Conservation (phyloP, 768 basidiomycete genomes). For the Leucosporidium creatinivorum region DNA sequence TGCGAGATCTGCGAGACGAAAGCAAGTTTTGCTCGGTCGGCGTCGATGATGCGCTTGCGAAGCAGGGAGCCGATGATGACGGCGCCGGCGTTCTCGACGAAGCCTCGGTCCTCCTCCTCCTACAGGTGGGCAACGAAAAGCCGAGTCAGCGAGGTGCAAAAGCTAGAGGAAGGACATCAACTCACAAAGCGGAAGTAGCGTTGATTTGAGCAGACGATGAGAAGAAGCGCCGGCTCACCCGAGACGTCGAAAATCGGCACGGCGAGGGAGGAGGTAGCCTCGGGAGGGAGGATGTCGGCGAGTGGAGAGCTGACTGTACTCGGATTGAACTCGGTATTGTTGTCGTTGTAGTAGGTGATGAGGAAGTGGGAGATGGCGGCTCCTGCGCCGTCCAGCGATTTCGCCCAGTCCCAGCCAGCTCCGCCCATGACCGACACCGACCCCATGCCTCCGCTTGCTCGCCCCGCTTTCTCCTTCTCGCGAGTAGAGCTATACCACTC, state of each 20-base stretch:
- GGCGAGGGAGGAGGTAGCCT: not conserved
- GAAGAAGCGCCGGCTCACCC: conserved; percentile 12
- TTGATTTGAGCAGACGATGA: conserved; percentile 25
- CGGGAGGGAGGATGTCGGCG: not conserved
- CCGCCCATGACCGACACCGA: not conserved
- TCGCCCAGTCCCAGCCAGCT: not conserved
- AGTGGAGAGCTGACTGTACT: not conserved
- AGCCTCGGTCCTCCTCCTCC: conserved; percentile 17
- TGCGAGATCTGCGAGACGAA: conserved; percentile 39
- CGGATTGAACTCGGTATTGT: not conserved
- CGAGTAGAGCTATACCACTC: not conserved
- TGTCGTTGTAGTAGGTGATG: not conserved
- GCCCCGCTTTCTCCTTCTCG: not conserved
- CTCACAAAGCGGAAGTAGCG: conserved; percentile 17
- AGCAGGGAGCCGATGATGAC: conserved; percentile 30
- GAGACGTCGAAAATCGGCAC: conserved; percentile 20
- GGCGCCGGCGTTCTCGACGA: conserved; percentile 31
- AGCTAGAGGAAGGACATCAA: not conserved
- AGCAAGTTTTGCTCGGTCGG: conserved; percentile 35
- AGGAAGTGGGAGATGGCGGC: not conserved
- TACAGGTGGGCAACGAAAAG: not conserved
- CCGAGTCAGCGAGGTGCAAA: not conserved
- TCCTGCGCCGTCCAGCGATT: not conserved
- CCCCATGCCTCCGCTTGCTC: not conserved
- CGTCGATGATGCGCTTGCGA: conserved; percentile 31